Conservation (phyloP, 306 rosid species). For the Pterocarpus santalinus region DNA sequence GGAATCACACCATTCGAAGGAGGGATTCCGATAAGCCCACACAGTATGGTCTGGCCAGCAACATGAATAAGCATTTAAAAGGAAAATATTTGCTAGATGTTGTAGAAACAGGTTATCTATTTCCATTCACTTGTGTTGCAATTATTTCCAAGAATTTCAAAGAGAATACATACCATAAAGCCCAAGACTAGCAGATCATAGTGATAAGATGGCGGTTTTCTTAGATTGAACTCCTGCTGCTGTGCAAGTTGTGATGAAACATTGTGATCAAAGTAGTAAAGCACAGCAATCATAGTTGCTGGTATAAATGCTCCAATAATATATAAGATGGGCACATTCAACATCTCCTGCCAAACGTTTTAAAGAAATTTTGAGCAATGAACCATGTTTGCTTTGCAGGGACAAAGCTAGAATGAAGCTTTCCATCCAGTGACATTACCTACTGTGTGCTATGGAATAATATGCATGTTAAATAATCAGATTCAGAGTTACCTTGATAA, state of each 20-base stretch:
- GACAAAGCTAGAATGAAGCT: conserved; percentile 27
- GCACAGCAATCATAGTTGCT: conserved; percentile 97
- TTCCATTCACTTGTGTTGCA: conserved; percentile 18
- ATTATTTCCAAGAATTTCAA: conserved; percentile 29
- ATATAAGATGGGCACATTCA: conserved; percentile 79
- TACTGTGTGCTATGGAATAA: conserved; percentile 1
- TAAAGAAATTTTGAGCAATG: conserved; percentile 47
- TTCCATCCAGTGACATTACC: conserved; percentile 5
- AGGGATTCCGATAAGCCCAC: conserved; percentile 96
- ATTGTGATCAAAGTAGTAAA: conserved; percentile 94
- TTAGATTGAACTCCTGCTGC: conserved; percentile 92
- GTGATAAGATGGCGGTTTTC: conserved; percentile 94
- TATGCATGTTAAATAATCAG: conserved; percentile 35
- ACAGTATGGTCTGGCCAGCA: conserved; percentile 71
- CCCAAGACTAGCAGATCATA: conserved; percentile 94
- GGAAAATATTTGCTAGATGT: conserved; percentile 23
- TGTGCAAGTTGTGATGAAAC: conserved; percentile 98
- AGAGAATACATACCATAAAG: conserved; percentile 68
- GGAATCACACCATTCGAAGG: conserved; percentile 98
- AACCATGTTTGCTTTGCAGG: conserved; percentile 25
- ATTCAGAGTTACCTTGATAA: conserved; percentile 65
- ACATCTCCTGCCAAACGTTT: conserved; percentile 80
- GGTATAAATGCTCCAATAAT: conserved; percentile 96
- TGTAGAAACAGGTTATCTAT: conserved; percentile 29
- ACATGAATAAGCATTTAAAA: conserved; percentile 38